Conservation (phyloP, 768 basidiomycete species). For the Boletus barrowsii region DNA sequence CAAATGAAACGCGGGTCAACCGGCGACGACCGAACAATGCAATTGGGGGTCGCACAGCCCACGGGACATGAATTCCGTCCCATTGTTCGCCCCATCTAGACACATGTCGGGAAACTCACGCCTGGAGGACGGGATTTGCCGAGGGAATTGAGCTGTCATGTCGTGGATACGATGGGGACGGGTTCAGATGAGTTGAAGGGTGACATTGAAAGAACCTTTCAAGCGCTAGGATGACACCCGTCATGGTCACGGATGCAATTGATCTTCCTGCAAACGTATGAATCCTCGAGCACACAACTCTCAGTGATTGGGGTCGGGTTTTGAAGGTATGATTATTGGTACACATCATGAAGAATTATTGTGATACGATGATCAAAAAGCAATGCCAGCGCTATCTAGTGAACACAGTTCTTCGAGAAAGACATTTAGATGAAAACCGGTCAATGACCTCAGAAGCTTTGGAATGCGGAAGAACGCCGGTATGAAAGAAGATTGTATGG, state of each 20-base stretch:
- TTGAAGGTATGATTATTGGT: background rate
- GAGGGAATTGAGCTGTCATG: background rate
- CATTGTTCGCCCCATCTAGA: conserved; percentile 4
- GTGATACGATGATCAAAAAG: background rate
- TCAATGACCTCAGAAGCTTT: background rate
- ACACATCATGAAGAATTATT: conserved; percentile 2
- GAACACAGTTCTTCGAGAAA: conserved; percentile 9
- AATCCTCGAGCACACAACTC: too few species aligned
- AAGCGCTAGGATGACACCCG: too few species aligned
- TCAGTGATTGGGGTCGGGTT: too few species aligned
- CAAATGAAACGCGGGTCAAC: too few species aligned
- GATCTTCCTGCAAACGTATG: too few species aligned
- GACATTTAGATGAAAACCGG: background rate
- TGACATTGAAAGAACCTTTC: too few species aligned
- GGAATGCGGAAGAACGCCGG: background rate
- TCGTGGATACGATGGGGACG: too few species aligned
- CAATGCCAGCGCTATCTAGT: conserved; percentile 8
- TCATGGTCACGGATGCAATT: too few species aligned
- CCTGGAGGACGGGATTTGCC: background rate
- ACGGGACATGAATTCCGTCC: background rate
- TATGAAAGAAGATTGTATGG: background rate
- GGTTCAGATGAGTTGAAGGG: too few species aligned
- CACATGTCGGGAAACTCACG: background rate
- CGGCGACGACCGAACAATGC: too few species aligned
- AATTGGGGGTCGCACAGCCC: too few species aligned